Conservation (phyloP, 2,329 filamentous ascomycete species). For the Ophidiomyces ophidiicola region DNA sequence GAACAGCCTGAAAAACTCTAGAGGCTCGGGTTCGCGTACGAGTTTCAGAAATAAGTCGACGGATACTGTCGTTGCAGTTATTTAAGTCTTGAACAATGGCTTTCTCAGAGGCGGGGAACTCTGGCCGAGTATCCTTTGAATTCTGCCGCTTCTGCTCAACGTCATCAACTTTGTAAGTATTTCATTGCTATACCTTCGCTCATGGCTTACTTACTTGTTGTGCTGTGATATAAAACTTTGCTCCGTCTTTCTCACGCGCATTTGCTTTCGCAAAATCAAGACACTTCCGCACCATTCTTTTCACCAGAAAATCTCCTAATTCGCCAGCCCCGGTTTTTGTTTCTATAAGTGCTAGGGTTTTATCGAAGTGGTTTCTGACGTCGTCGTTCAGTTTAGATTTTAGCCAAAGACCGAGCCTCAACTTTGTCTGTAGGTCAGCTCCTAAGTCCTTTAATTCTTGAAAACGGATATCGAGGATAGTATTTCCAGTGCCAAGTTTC, state of each 20-base stretch:
- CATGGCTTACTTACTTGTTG: constrained; percentile 12
- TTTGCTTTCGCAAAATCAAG: constrained; percentile 16
- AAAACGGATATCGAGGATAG: constrained; percentile 21
- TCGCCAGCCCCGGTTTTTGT: constrained; percentile 20
- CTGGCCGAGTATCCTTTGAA: constrained; percentile 7
- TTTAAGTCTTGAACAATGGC: constrained; percentile 17
- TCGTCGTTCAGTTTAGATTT: constrained; percentile 18
- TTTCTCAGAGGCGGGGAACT: constrained; percentile 12
- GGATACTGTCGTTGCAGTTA: constrained; percentile 18
- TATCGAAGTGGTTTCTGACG: constrained; percentile 20
- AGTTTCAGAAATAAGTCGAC: constrained; percentile 22
- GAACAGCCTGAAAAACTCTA: constrained; percentile 24
- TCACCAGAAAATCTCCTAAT: constrained; percentile 19
- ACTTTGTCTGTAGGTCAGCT: constrained; percentile 17
- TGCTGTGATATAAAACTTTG: constrained; percentile 19
- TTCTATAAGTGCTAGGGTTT: constrained; percentile 20
- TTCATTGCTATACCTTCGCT: neutral
- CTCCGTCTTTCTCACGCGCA: constrained; percentile 22
- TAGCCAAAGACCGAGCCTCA: constrained; percentile 25
- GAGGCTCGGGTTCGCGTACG: constrained; percentile 25
- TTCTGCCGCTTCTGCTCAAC: constrained; percentile 10
- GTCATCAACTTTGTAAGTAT: too few species aligned
- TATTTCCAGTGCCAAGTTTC: constrained; percentile 16
- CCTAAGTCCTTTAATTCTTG: constrained; percentile 19
- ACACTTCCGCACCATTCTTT: constrained; percentile 16